phyloP scores from a whole-genome alignment of 768 basidiomycete species.

The Pleurotus tuoliensis region DNA sequence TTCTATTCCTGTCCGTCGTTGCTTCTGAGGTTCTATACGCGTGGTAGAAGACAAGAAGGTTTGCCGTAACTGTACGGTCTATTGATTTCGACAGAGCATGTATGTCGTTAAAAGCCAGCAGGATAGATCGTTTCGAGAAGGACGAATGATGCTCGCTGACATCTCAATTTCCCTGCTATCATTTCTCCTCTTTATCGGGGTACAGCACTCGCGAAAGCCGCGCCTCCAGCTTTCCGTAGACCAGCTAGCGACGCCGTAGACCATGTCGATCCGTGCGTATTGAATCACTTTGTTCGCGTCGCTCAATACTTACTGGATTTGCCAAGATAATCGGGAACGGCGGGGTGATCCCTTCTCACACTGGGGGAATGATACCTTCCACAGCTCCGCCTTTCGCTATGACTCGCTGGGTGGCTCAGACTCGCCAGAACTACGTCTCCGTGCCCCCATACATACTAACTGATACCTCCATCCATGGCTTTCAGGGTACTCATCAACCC shows the following conservation, averaged over 20 bases:
- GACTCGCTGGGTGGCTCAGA: conserved; percentile 85
- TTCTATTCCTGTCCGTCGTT: not conserved
- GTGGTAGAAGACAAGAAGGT: not conserved
- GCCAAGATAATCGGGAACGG: conserved; percentile 63
- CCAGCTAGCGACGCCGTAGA: conserved; percentile 24
- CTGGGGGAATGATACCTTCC: conserved; percentile 77
- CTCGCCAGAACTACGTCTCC: conserved; percentile 71
- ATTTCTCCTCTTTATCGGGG: not conserved
- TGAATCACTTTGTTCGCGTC: not conserved
- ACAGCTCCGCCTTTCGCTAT: conserved; percentile 78
- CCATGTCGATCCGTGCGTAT: conserved; percentile 26
- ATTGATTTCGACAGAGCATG: not conserved
- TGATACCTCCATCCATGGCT: conserved; percentile 55
- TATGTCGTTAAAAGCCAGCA: not conserved
- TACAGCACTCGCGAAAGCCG: not conserved
- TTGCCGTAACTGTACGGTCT: not conserved
- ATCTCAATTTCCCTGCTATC: not conserved
- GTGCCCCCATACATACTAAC: conserved; percentile 70
- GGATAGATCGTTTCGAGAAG: not conserved
- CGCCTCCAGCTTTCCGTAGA: not conserved
- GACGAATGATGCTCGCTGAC: not conserved
- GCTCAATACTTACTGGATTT: conserved; percentile 6
- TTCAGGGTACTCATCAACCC: conserved; percentile 78
- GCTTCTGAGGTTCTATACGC: not conserved
- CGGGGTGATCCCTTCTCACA: conserved; percentile 64